Evolutionary conservation across 257 asterid species (phyloP), one percentile per base, ranked within the genome.

Genomic region (Agastache rugosa): DNA sequence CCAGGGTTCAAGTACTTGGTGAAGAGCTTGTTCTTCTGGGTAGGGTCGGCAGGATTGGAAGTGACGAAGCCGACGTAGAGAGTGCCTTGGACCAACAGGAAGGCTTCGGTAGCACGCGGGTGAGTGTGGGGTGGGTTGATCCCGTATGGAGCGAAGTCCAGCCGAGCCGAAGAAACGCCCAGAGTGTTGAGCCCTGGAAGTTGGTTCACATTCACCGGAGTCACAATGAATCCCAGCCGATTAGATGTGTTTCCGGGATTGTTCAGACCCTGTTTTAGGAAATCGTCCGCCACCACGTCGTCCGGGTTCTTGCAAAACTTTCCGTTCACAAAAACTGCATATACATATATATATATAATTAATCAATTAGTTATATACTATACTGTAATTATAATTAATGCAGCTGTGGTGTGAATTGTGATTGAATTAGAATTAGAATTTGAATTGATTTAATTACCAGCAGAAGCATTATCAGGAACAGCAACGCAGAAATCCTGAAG

Each of bases 71-170:
- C 85, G 0, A n/a, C 77, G 51, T 69, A 73, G 4, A 81, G 42
- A 0, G 75, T 77, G 14, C 85, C 85, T 37, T 81, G 56, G 25
- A 73, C 8, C 10, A 74, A 59, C 0, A 74, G 61, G 3, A 77
- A 42, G 23, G 75, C 29, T 27, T 81, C 85, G 4, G 80, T 51
- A 0, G 80, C 78, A 9, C 82, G 81, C 6, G 85, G 85, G 37
- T 82, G 85, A 0, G 60, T 23, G 60, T 82, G 85, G 31, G 85
- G 85, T 0, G 85, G 75, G 47, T 74, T 79, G 5, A 78, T 74
- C 42, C 85, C 85, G 1, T 63, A 9, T 0, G 73, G 80, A 20
- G 42, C 76, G 7, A 69, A 55, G 65, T 81, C 85, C 4, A 77
- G 50, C 0, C 83, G 80, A 16, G 74, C 78, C 1, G 75, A 6